Percentiles rank a stretch among this genome's conserved stretches.
Evolutionary conservation across 306 rosid genomes (phyloP).

Genomic region (Vicia faba): DNA sequence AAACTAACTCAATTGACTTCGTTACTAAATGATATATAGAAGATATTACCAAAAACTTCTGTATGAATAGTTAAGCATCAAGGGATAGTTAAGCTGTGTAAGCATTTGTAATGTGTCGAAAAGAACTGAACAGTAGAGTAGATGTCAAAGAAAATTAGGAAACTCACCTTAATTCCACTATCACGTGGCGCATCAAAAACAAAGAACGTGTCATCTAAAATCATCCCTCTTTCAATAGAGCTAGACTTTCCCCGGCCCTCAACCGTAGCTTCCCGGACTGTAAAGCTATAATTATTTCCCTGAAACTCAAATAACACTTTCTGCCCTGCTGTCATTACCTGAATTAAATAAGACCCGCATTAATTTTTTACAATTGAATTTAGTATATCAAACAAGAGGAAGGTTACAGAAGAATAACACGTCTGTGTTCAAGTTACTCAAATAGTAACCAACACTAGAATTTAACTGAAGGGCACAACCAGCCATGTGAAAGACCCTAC

Average conservation of each 20-base stretch:
- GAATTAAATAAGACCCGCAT: slow-evolving; percentile 36
- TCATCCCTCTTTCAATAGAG: slow-evolving; percentile 78
- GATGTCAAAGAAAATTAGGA: slow-evolving; percentile 31
- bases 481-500: slow-evolving; percentile 42
- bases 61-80: slow-evolving; percentile 17
- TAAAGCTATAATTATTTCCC: slow-evolving; percentile 78
- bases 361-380: neutral
- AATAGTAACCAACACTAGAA: slow-evolving; percentile 6
- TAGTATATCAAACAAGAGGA: slow-evolving; percentile 21
- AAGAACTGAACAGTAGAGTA: neutral
- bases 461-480: slow-evolving; percentile 15
- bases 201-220: slow-evolving; percentile 79
- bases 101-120: slow-evolving; percentile 18
- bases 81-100: slow-evolving; percentile 27
- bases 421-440: neutral
- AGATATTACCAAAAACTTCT: neutral
- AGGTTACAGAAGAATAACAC: slow-evolving; percentile 7
- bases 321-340: slow-evolving; percentile 95
- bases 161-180: slow-evolving; percentile 87
- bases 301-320: slow-evolving; percentile 80
- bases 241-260: slow-evolving; percentile 70
- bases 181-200: slow-evolving; percentile 79
- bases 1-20: slow-evolving; percentile 24
- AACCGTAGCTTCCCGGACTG: slow-evolving; percentile 67
- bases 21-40: slow-evolving; percentile 25